These are phyloP conservation scores for Ogataea pilisensis DNA, from an alignment of 805 yeast species.

Conservation along the genomic window DNA sequence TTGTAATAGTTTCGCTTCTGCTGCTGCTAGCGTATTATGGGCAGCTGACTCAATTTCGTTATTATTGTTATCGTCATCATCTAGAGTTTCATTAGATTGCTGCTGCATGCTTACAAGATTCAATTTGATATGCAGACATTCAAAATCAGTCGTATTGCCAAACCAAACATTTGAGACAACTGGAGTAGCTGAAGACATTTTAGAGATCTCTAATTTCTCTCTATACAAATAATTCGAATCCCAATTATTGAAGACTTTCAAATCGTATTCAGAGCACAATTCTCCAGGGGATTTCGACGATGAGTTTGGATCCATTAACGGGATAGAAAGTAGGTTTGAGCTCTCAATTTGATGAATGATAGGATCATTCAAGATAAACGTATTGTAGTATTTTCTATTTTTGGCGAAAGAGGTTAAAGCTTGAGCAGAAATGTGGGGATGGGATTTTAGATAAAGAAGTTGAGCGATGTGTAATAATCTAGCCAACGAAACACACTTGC, in stretches of 20 bases:
- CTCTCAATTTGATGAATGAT: slow-evolving; percentile 14
- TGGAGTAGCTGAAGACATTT: slow-evolving; percentile 76
- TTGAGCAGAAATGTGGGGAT: slow-evolving; percentile 20
- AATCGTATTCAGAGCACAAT: slow-evolving; percentile 34
- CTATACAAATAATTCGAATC: slow-evolving; percentile 62
- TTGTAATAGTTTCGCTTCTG: not conserved
- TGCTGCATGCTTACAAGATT: slow-evolving; percentile 4
- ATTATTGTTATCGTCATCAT: not conserved
- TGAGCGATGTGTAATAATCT: slow-evolving; percentile 44
- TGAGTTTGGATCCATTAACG: slow-evolving; percentile 20
- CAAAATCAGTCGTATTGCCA: slow-evolving; percentile 78
- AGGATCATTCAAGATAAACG: slow-evolving; percentile 24
- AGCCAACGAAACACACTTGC: slow-evolving; percentile 37
- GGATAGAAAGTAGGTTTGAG: slow-evolving; percentile 27
- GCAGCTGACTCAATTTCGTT: no score
- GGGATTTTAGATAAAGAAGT: slow-evolving; percentile 22
- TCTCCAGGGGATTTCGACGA: slow-evolving; percentile 25
- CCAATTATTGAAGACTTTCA: slow-evolving; percentile 52
- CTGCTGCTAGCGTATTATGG: no score
- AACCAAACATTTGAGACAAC: slow-evolving; percentile 60
- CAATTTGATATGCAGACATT: slow-evolving; percentile 33
- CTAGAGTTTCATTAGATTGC: slow-evolving; percentile 5
- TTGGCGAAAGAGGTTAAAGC: not conserved
- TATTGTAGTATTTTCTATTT: slow-evolving; percentile 22
- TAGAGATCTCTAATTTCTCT: slow-evolving; percentile 79